phyloP scores from a whole-genome alignment of 371 early-diverging fungal species.

The Haplosporangium sp. region DNA sequence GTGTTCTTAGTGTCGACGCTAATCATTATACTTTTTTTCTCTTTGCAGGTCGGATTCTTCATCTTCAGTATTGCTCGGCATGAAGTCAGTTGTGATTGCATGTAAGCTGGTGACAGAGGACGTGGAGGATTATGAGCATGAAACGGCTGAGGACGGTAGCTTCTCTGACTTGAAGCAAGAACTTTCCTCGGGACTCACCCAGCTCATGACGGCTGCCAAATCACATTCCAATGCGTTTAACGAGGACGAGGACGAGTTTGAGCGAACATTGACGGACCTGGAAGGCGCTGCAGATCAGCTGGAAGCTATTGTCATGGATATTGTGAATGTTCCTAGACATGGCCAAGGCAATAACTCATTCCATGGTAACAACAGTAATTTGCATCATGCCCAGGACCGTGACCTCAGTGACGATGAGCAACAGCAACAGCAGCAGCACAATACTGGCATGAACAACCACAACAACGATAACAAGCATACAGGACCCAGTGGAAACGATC shows the following conservation, averaged over 20 bases:
- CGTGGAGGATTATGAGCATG: constrained; percentile 73
- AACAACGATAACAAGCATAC: constrained; percentile 6
- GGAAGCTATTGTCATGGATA: constrained; percentile 79
- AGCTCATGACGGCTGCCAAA: constrained; percentile 81
- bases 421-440: constrained; percentile 5
- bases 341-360: constrained; percentile 8
- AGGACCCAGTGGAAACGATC: constrained; percentile 1
- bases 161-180: constrained; percentile 61
- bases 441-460: constrained; percentile 2
- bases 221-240: constrained; percentile 70
- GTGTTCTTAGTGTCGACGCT: not conserved
- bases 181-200: constrained; percentile 74
- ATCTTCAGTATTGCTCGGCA: constrained; percentile 78
- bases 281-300: constrained; percentile 84
- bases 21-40: not conserved
- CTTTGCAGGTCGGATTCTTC: constrained; percentile 69
- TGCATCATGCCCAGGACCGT: not conserved
- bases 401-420: constrained; percentile 6
- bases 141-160: constrained; percentile 53
- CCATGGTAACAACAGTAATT: not conserved
- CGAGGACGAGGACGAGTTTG: constrained; percentile 76
- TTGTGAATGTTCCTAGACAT: constrained; percentile 77
- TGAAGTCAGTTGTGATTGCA: constrained; percentile 84
- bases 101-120: constrained; percentile 88
- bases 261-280: constrained; percentile 55